Evolutionary conservation across 768 basidiomycete genomes (phyloP).

Genomic region (Lactarius quietus): DNA sequence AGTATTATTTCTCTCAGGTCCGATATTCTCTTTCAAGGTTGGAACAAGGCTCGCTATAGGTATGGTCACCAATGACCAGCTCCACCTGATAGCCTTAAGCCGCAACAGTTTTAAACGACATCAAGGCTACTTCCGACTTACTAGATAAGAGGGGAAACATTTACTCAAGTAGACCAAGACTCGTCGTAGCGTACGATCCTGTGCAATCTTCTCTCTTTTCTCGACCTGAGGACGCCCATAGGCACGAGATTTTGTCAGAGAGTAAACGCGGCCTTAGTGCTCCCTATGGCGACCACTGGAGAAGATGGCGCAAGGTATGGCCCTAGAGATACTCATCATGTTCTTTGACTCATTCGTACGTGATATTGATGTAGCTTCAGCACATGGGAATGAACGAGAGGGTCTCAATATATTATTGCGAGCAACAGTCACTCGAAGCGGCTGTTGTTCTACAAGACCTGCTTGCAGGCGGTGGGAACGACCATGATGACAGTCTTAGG

Average conservation of each 20-base stretch:
- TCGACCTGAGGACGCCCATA: not conserved
- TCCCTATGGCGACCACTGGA: slow-evolving; percentile 10
- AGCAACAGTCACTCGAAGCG: slow-evolving; percentile 19
- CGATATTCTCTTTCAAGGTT: slow-evolving; percentile 19
- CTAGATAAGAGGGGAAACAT: slow-evolving; percentile 24
- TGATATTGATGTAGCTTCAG: slow-evolving; percentile 9
- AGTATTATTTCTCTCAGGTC: slow-evolving; percentile 3
- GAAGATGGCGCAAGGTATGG: slow-evolving; percentile 21
- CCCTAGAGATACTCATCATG: not conserved
- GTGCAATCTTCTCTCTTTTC: not conserved
- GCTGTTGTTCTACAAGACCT: slow-evolving; percentile 17
- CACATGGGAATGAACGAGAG: slow-evolving; percentile 18
- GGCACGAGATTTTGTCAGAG: slow-evolving; percentile 22
- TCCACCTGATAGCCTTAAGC: not conserved
- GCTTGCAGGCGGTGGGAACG: not conserved
- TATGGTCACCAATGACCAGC: not conserved
- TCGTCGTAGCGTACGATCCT: slow-evolving; percentile 17
- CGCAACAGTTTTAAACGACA: slow-evolving; percentile 13
- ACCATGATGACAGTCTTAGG: slow-evolving; percentile 2
- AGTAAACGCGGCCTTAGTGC: slow-evolving; percentile 15
- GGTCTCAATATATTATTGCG: slow-evolving; percentile 7
- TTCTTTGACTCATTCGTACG: not conserved
- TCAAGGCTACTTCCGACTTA: slow-evolving; percentile 8
- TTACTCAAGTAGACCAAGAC: slow-evolving; percentile 23
- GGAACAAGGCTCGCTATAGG: slow-evolving; percentile 13